Evolutionary conservation across 1,139 yeast species (phyloP).

Genomic region (Pneumocystis jirovecii): DNA sequence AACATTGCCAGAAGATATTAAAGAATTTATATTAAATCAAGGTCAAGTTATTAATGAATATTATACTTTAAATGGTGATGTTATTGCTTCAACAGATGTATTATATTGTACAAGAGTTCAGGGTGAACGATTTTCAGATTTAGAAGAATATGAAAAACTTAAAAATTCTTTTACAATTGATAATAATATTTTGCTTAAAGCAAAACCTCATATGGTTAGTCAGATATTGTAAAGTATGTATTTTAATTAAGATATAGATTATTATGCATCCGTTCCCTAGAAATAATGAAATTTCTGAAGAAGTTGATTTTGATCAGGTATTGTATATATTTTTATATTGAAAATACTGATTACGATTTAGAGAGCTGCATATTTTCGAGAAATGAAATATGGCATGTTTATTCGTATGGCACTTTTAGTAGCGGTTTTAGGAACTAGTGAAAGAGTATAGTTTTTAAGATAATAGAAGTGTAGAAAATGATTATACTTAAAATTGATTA

Average conservation of each 20-base stretch:
- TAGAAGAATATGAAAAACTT: conserved; percentile 65
- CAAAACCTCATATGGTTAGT: conserved; percentile 76
- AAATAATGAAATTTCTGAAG: conserved; percentile 88
- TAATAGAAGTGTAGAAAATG: neutral
- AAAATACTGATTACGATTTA: neutral
- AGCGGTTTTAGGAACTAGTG: conserved; percentile 65
- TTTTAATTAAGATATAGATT: conserved; percentile 11
- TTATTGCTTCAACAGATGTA: conserved; percentile 81
- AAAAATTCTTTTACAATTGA: conserved; percentile 88
- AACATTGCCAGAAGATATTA: conserved; percentile 60
- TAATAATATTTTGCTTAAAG: conserved; percentile 76
- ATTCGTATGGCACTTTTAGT: conserved; percentile 98
- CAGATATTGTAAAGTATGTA: neutral
- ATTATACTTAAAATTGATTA: neutral
- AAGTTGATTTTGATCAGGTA: conserved; percentile 91
- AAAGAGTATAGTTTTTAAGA: neutral
- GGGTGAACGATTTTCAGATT: conserved; percentile 79
- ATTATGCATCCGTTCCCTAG: conserved; percentile 99
- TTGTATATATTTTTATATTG: neutral
- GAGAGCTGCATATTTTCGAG: conserved; percentile 13
- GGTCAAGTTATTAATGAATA: conserved; percentile 63
- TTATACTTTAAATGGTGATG: conserved; percentile 62
- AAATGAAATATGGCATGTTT: conserved; percentile 89
- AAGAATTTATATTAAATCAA: conserved; percentile 44
- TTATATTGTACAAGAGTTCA: conserved; percentile 96